Conservation (phyloP, 805 yeast species). For the Wickerhamomyces alni region DNA sequence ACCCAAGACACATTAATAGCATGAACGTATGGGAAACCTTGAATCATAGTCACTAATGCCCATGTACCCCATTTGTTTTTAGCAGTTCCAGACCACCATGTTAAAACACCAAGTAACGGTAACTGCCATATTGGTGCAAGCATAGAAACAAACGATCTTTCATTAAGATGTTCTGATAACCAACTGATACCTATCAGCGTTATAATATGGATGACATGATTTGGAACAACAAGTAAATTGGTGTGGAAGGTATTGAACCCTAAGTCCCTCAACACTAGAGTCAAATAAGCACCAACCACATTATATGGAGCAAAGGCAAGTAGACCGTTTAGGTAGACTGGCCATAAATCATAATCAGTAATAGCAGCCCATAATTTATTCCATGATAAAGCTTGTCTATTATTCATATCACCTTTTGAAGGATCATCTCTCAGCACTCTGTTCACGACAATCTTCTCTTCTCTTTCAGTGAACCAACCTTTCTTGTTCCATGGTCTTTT, state of each 20-base stretch:
- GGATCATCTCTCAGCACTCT: conserved; percentile 61
- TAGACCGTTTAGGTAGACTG: conserved; percentile 44
- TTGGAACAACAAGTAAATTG: conserved; percentile 48
- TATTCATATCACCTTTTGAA: conserved; percentile 63
- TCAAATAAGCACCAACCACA: conserved; percentile 35
- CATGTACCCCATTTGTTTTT: conserved; percentile 23
- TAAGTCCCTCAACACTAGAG: conserved; percentile 38
- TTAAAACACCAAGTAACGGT: conserved; percentile 25
- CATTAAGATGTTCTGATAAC: conserved; percentile 24
- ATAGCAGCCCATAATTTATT: conserved; percentile 34
- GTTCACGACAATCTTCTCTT: conserved; percentile 54
- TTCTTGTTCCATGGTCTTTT: conserved; percentile 39
- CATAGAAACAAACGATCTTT: conserved; percentile 21
- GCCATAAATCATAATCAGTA: conserved; percentile 50
- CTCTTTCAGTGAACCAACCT: conserved; percentile 49
- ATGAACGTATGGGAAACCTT: not conserved
- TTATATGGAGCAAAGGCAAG: conserved; percentile 31
- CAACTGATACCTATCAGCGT: conserved; percentile 30
- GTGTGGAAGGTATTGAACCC: conserved; percentile 48
- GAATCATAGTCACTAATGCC: conserved; percentile 26
- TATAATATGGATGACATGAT: conserved; percentile 33
- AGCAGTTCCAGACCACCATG: conserved; percentile 31
- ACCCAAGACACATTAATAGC: conserved; percentile 29
- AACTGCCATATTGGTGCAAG: conserved; percentile 27
- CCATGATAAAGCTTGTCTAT: conserved; percentile 45